Conservation (phyloP, 164 flowering plant species). For the Vitis vinifera region DNA sequence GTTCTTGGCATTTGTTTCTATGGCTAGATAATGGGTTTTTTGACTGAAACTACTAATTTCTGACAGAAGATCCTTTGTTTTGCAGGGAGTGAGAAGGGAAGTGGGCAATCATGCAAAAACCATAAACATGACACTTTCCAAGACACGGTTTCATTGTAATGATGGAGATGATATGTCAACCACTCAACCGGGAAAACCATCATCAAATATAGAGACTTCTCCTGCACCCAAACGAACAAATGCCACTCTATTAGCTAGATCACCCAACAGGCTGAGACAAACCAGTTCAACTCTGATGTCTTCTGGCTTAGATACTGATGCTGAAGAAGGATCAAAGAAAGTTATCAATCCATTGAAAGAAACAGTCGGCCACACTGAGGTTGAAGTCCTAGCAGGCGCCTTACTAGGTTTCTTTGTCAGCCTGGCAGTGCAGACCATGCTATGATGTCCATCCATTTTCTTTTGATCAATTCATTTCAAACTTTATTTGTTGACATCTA, state of each 20-base stretch:
- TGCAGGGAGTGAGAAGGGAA: conserved; percentile 91
- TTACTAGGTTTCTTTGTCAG: conserved; percentile 66
- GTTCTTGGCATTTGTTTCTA: too few relatives aligned
- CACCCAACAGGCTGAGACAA: conserved; percentile 8
- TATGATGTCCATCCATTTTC: conserved; percentile 14
- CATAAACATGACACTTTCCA: conserved; percentile 41
- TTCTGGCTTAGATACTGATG: conserved; percentile 4
- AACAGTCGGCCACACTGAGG: conserved; percentile 75
- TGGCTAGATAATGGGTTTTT: too few relatives aligned
- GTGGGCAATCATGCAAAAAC: conserved; percentile 78
- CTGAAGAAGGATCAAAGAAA: conserved; percentile 7
- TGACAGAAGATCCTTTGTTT: background rate
- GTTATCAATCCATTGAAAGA: conserved; percentile 44
- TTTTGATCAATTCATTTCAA: background rate
- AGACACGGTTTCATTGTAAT: conserved; percentile 6
- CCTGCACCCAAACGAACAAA: conserved; percentile 10
- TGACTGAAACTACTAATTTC: background rate
- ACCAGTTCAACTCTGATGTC: background rate
- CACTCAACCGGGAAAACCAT: conserved; percentile 20
- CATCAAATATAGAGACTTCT: conserved; percentile 20
- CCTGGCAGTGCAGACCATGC: conserved; percentile 36
- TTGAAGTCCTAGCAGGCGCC: conserved; percentile 80
- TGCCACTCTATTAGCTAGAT: conserved; percentile 11
- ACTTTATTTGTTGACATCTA: too few relatives aligned
- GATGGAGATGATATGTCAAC: conserved; percentile 18